Conservation (phyloP, 371 early-diverging fungal genomes). For the Apophysomyces sp. region DNA sequence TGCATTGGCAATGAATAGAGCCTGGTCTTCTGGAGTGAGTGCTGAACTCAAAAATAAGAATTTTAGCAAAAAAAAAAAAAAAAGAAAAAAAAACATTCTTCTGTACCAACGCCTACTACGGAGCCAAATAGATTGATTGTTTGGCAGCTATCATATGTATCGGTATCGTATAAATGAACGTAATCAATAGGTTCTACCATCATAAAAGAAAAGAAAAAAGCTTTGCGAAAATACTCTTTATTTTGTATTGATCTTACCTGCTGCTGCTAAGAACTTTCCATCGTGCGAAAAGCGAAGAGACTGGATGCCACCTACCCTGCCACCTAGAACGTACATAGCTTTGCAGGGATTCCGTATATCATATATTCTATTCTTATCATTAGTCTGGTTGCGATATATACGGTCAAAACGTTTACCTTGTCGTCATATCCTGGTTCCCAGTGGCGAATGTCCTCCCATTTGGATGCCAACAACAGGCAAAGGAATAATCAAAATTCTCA, state of each 20-base stretch:
- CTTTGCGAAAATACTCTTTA: slow-evolving; percentile 27
- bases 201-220: slow-evolving; percentile 36
- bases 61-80: too few relatives aligned
- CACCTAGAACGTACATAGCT: slow-evolving; percentile 63
- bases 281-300: slow-evolving; percentile 73
- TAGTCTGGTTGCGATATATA: neutral
- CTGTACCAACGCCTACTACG: slow-evolving; percentile 62
- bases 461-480: slow-evolving; percentile 84
- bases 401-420: slow-evolving; percentile 17
- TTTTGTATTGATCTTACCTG: slow-evolving; percentile 41
- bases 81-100: too few relatives aligned
- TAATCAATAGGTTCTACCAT: slow-evolving; percentile 69
- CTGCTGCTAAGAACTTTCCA: slow-evolving; percentile 69
- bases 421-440: slow-evolving; percentile 76
- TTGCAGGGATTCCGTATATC: slow-evolving; percentile 67
- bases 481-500: slow-evolving; percentile 68
- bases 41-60: slow-evolving; percentile 7
- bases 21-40: slow-evolving; percentile 54
- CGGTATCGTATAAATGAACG: slow-evolving; percentile 73
- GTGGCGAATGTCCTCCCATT: slow-evolving; percentile 73
- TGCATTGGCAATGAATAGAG: slow-evolving; percentile 60
- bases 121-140: slow-evolving; percentile 85
- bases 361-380: slow-evolving; percentile 56
- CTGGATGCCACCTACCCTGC: slow-evolving; percentile 72
- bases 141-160: slow-evolving; percentile 52